Conservation (phyloP, 768 basidiomycete species). For the Hemileccinum rubropunctum region DNA sequence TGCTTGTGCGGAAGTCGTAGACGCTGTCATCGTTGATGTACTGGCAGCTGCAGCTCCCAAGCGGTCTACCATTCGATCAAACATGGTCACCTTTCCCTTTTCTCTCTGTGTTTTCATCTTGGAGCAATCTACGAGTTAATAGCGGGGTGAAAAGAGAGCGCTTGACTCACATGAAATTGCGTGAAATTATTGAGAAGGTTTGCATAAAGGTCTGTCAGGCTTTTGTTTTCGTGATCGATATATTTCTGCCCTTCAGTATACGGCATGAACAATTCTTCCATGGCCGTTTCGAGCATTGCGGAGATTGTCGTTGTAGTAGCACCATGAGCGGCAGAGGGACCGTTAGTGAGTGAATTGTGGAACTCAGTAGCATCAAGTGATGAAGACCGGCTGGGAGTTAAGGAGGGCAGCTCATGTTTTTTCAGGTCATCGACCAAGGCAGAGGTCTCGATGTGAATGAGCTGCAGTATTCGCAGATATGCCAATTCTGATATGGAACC, state of each 20-base stretch:
- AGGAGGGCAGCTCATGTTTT: conserved; percentile 77
- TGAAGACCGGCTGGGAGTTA: conserved; percentile 52
- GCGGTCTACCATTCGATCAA: conserved; percentile 89
- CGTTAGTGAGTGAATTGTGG: conserved; percentile 47
- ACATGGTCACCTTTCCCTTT: conserved; percentile 66
- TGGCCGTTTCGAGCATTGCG: conserved; percentile 89
- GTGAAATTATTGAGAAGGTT: conserved; percentile 71
- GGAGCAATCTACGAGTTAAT: conserved; percentile 3
- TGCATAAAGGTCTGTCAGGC: conserved; percentile 75
- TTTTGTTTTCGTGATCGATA: conserved; percentile 87
- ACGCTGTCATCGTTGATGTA: conserved; percentile 53
- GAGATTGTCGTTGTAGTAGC: conserved; percentile 52
- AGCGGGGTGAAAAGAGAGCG: neutral
- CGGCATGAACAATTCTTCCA: conserved; percentile 95
- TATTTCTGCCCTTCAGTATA: conserved; percentile 92
- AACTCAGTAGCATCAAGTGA: conserved; percentile 64
- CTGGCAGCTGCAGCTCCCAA: conserved; percentile 73
- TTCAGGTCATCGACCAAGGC: conserved; percentile 88
- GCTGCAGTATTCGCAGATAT: conserved; percentile 85
- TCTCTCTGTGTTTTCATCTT: conserved; percentile 59
- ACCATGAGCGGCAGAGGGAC: conserved; percentile 39
- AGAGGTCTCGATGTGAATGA: conserved; percentile 79
- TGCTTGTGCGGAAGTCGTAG: conserved; percentile 76
- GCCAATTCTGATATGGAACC: conserved; percentile 80
- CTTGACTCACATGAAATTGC: conserved; percentile 73